A percentile compares a stretch with the other conserved stretches of the same genome.
phyloP scores from a whole-genome alignment of 352 stramenopile species.

The Globisporangium uncinulatum region DNA sequence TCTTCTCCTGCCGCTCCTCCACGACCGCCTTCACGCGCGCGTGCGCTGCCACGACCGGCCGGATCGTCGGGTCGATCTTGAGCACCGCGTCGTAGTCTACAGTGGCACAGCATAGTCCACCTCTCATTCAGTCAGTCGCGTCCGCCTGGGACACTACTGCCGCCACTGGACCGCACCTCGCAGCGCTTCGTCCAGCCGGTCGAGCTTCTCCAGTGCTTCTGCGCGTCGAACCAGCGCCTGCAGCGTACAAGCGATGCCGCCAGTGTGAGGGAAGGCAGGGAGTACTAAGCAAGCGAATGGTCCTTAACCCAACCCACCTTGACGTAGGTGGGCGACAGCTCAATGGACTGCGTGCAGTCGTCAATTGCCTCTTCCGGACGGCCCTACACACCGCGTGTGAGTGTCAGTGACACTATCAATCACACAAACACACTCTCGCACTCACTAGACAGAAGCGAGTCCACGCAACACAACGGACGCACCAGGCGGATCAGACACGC shows the following conservation, averaged over 20 bases:
- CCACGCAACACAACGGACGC: background rate
- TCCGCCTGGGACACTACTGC: background rate
- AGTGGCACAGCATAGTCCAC: background rate
- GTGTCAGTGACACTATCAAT: background rate
- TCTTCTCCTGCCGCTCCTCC: slow-evolving; percentile 95
- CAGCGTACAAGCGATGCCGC: background rate
- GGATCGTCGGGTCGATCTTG: slow-evolving; percentile 89
- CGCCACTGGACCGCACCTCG: slow-evolving; percentile 31
- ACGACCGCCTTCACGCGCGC: slow-evolving; percentile 85
- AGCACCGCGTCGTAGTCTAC: slow-evolving; percentile 87
- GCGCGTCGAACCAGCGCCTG: slow-evolving; percentile 87
- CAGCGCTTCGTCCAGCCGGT: slow-evolving; percentile 94
- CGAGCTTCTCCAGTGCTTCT: slow-evolving; percentile 88
- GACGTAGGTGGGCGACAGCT: slow-evolving; percentile 94
- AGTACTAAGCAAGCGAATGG: background rate
- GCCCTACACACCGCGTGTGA: slow-evolving; percentile 12
- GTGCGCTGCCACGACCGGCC: slow-evolving; percentile 44
- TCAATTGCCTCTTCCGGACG: slow-evolving; percentile 89
- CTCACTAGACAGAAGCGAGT: background rate
- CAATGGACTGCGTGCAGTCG: slow-evolving; percentile 92
- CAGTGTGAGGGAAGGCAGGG: slow-evolving; percentile 4
- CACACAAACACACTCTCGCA: background rate
- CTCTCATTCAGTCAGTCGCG: background rate
- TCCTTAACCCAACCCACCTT: slow-evolving; percentile 61
- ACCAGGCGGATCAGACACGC: slow-evolving; percentile 69